Percentiles rank a stretch among this genome's conserved stretches.
Evolutionary conservation across 495 filamentous ascomycete genomes (phyloP).

Genomic region (Emericellopsis terricola): DNA sequence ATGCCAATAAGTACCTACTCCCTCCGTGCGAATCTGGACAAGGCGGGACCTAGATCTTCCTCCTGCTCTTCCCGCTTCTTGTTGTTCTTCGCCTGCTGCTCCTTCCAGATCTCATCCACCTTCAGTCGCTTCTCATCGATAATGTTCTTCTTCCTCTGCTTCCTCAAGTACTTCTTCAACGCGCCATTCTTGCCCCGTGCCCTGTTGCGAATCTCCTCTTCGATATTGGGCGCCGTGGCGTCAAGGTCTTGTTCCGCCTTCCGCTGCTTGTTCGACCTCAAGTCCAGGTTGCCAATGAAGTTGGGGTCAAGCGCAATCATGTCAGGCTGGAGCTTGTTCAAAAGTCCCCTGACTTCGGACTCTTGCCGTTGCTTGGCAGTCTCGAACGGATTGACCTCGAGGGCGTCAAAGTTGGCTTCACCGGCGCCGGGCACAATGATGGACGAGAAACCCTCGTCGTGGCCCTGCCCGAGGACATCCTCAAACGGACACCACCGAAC

Average conservation of each 20-base stretch:
- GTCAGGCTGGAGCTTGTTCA: slow-evolving; percentile 88
- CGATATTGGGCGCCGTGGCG: slow-evolving; percentile 50
- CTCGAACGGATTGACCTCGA: slow-evolving; percentile 95
- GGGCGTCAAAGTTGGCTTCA: slow-evolving; percentile 88
- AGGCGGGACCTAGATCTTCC: slow-evolving; percentile 24
- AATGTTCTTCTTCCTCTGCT: slow-evolving; percentile 77
- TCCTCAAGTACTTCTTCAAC: slow-evolving; percentile 69
- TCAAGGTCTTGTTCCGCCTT: slow-evolving; percentile 62
- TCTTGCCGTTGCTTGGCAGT: slow-evolving; percentile 85
- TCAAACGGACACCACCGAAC: slow-evolving; percentile 89
- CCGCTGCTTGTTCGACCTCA: slow-evolving; percentile 51
- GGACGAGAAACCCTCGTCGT: slow-evolving; percentile 72
- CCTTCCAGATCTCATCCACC: slow-evolving; percentile 29
- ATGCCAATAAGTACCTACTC: slow-evolving; percentile 17
- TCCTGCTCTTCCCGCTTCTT: slow-evolving; percentile 23
- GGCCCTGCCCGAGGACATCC: slow-evolving; percentile 72
- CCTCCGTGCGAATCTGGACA: slow-evolving; percentile 28
- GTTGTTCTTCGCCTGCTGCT: slow-evolving; percentile 19
- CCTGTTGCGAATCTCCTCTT: slow-evolving; percentile 46
- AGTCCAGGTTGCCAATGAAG: slow-evolving; percentile 72
- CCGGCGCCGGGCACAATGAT: slow-evolving; percentile 84
- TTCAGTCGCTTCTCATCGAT: slow-evolving; percentile 72
- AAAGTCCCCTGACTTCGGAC: slow-evolving; percentile 67
- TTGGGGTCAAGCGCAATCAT: slow-evolving; percentile 93
- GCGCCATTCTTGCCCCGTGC: slow-evolving; percentile 85